A percentile compares a stretch with the other conserved stretches of the same genome.
Conservation (phyloP, 1,139 yeast genomes). For the Blastobotrys buckinghamii region DNA sequence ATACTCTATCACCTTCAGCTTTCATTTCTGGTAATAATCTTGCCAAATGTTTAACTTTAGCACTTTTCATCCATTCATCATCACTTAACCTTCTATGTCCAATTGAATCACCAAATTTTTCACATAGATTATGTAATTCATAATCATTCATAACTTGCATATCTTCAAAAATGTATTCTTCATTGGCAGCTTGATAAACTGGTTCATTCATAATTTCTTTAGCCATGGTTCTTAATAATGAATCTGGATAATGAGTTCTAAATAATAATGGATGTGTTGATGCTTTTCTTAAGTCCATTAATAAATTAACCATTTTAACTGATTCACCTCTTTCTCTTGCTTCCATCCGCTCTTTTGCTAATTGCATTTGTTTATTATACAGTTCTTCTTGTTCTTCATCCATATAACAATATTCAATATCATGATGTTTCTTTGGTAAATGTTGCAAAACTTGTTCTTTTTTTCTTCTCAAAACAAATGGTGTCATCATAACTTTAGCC, state of each 20-base stretch:
- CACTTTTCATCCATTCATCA: slow-evolving; percentile 64
- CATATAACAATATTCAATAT: slow-evolving; percentile 60
- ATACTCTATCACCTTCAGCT: slow-evolving; percentile 61
- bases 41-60: slow-evolving; percentile 59
- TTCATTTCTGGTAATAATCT: slow-evolving; percentile 57
- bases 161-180: slow-evolving; percentile 74
- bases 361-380: slow-evolving; percentile 52
- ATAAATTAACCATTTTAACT: slow-evolving; percentile 42
- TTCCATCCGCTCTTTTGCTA: slow-evolving; percentile 46
- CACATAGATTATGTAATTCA: slow-evolving; percentile 73
- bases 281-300: slow-evolving; percentile 93
- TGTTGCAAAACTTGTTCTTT: slow-evolving; percentile 89
- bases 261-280: slow-evolving; percentile 95
- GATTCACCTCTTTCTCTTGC: slow-evolving; percentile 36
- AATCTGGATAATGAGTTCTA: slow-evolving; percentile 57
- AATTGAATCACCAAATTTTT: slow-evolving; percentile 62
- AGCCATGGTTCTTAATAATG: slow-evolving; percentile 58
- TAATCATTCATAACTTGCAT: slow-evolving; percentile 96
- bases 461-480: slow-evolving; percentile 86
- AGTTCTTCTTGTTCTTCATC: slow-evolving; percentile 51
- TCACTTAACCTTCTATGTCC: slow-evolving; percentile 46
- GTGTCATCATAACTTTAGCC: slow-evolving; percentile 98
- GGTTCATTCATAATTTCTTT: slow-evolving; percentile 73
- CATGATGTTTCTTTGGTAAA: slow-evolving; percentile 69
- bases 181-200: slow-evolving; percentile 69